Base-by-base conservation (phyloP, 164 flowering plant genomes). In the Sedum album region DNA sequence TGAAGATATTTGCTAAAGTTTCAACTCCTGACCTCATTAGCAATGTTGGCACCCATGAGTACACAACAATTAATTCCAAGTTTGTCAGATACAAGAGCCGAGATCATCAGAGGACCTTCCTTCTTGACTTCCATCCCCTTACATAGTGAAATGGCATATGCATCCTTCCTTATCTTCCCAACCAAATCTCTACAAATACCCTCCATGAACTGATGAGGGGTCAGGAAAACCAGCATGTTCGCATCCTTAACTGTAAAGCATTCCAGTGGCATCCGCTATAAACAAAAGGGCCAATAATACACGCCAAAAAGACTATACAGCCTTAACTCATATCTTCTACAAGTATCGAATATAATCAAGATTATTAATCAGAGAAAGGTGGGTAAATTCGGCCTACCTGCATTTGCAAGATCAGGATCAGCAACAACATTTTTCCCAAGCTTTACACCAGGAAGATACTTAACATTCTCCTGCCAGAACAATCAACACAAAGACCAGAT, bases 31-130 rank as follows among this genome's bases (percentile, higher is more conserved):
- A 87, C 98, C 93, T 94, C 98, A 68, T 88, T 84, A 30, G 97
- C 97, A 35, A 94, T 91, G 79, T 94, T 94, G 31, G 98, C 96
- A 0, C 98, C 98, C 98, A 94, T 94, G 20, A 94, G 79, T 65
- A 94, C 98, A 72, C 92, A 94, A 67, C 98, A 94, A 70, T 85
- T 89, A 36, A 88, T 74, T 20, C 89, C 86, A 60, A 94, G 89
- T 49, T 74, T 76, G 67, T 87, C 77, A 11, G 90, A 75, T 68
- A 94, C 86, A 64, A 91, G 88, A 28, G 74, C 70, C 25, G 97
- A 91, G 69, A 94, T 90, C 99, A 94, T 91, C 76, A 85, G 73
- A 6, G 96, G 97, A 20, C 99, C 99, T 72, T 91, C 97, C 81
- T 35, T 84, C 75, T 85, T 94, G 60, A 94, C 96, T 74, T 94